Percentiles rank a stretch among this genome's conserved stretches.
Conservation (phyloP, 495 filamentous ascomycete genomes). For the Tetracladium marchalianum region DNA sequence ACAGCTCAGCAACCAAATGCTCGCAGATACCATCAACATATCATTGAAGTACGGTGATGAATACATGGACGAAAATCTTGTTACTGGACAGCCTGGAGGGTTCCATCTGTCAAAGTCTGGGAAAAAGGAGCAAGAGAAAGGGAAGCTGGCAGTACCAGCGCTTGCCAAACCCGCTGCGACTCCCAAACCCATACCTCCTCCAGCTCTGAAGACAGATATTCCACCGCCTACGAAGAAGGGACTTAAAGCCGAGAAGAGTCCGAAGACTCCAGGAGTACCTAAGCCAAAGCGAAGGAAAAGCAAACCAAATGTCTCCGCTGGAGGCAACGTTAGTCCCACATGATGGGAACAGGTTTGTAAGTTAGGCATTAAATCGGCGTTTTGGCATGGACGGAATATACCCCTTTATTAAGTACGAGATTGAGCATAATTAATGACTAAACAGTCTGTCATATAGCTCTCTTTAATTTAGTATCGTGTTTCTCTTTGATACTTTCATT, state of each 20-base stretch:
- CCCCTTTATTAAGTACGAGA: too few species aligned
- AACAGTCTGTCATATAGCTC: too few species aligned
- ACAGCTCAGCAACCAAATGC: constrained; percentile 37
- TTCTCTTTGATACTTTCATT: too few species aligned
- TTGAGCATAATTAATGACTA: too few species aligned
- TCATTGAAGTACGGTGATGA: constrained; percentile 59
- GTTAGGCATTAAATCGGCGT: background rate
- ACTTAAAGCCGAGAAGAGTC: constrained; percentile 29
- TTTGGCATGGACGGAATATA: too few species aligned
- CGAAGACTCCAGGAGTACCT: constrained; percentile 34
- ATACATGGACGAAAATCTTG: constrained; percentile 85
- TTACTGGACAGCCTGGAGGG: constrained; percentile 77
- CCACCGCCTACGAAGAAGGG: constrained; percentile 11
- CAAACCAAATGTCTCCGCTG: constrained; percentile 16
- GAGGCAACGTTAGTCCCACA: constrained; percentile 2
- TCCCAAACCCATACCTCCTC: constrained; percentile 1
- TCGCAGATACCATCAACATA: constrained; percentile 59
- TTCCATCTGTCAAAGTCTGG: constrained; percentile 64
- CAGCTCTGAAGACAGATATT: constrained; percentile 15
- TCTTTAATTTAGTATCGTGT: too few species aligned
- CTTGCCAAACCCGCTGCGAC: constrained; percentile 1
- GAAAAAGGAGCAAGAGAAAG: constrained; percentile 18
- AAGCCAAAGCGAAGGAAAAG: constrained; percentile 53
- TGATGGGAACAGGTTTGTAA: background rate
- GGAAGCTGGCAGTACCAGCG: constrained; percentile 11